phyloP scores from a whole-genome alignment of 768 basidiomycete genomes.

The Pleurotus citrinopileatus region DNA sequence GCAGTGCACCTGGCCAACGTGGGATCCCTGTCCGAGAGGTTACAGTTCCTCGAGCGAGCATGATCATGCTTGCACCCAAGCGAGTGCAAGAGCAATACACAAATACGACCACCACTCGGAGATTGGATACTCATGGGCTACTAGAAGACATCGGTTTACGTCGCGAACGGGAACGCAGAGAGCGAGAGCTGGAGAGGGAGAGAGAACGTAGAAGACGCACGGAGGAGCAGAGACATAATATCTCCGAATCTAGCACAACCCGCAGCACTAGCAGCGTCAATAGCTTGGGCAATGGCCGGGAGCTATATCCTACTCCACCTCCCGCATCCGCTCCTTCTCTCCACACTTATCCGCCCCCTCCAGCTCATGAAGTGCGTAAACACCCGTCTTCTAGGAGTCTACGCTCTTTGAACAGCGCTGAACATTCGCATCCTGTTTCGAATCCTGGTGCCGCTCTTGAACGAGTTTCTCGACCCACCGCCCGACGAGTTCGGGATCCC shows the following conservation, averaged over 20 bases:
- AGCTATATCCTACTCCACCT: conserved; percentile 14
- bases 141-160: conserved; percentile 43
- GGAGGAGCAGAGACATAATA: conserved; percentile 24
- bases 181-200: conserved; percentile 17
- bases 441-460: background rate
- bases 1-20: conserved; percentile 14
- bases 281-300: conserved; percentile 3
- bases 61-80: conserved; percentile 70
- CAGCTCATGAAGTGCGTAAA: background rate
- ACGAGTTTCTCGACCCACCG: conserved; percentile 7
- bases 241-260: conserved; percentile 20
- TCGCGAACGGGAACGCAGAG: conserved; percentile 15
- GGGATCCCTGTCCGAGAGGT: conserved; percentile 1
- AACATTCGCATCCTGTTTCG: background rate
- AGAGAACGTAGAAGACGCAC: conserved; percentile 23
- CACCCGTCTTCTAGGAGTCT: conserved; percentile 3
- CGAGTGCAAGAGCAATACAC: conserved; percentile 79
- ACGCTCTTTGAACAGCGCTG: background rate
- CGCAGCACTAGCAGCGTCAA: conserved; percentile 25
- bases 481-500: conserved; percentile 4
- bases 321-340: conserved; percentile 20
- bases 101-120: conserved; percentile 69
- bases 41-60: conserved; percentile 22
- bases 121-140: conserved; percentile 65
- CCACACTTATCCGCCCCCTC: conserved; percentile 16